These are phyloP conservation scores for Irpex sp. DNA, from an alignment of 1,284 basidiomycete genomes.

Conservation along the genomic window DNA sequence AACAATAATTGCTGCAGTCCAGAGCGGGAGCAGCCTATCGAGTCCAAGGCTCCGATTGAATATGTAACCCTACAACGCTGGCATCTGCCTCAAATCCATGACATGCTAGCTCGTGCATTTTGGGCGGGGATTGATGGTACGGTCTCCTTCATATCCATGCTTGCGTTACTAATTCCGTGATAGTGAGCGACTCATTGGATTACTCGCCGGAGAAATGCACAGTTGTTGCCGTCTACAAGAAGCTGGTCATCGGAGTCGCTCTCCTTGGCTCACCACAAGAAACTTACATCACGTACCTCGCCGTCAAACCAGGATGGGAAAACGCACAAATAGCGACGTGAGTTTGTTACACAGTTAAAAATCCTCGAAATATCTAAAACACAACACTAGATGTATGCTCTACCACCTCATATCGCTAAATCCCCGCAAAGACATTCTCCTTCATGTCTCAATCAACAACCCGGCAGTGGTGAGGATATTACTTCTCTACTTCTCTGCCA, in stretches of 20 bases:
- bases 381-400: constrained; percentile 56
- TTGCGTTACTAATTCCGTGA: neutral
- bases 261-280: constrained; percentile 73
- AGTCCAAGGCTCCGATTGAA: constrained; percentile 46
- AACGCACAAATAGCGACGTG: constrained; percentile 71
- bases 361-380: constrained; percentile 2
- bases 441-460: constrained; percentile 76
- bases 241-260: constrained; percentile 65
- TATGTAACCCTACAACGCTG: constrained; percentile 55
- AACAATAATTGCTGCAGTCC: constrained; percentile 36
- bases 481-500: neutral
- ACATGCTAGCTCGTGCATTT: constrained; percentile 57
- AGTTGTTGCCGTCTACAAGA: constrained; percentile 63
- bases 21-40: constrained; percentile 38
- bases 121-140: constrained; percentile 72
- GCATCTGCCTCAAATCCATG: constrained; percentile 66
- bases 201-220: constrained; percentile 65
- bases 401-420: constrained; percentile 67
- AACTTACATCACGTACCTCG: constrained; percentile 75
- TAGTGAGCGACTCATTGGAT: constrained; percentile 64
- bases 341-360: constrained; percentile 13
- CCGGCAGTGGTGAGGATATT: constrained; percentile 59
- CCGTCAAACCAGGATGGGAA: constrained; percentile 72
- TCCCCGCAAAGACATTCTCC: constrained; percentile 65
- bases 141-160: constrained; percentile 8